Evolutionary conservation across 148 eudicot genomes (phyloP).

Genomic region (Arbutus unedo): DNA sequence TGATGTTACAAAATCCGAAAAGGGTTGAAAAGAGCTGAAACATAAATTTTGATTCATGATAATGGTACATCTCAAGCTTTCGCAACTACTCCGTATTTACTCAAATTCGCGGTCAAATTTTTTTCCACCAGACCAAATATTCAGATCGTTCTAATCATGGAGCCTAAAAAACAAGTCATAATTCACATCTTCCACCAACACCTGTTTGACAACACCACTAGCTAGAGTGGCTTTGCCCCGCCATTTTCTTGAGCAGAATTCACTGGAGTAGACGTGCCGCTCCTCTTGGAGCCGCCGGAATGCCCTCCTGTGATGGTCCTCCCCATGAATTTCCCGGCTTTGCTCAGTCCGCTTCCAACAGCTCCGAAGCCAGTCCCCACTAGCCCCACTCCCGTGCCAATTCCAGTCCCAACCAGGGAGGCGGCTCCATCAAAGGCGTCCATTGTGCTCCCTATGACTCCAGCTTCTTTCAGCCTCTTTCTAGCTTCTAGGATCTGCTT

Average conservation of each 20-base stretch:
- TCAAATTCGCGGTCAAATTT: not conserved
- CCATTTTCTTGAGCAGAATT: slow-evolving; percentile 58
- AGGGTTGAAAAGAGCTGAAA: not conserved
- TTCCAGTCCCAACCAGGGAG: slow-evolving; percentile 54
- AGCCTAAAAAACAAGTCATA: slow-evolving; percentile 5
- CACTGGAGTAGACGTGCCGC: slow-evolving; percentile 60
- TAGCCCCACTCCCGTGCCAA: slow-evolving; percentile 54
- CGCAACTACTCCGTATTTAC: not conserved
- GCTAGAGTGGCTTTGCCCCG: slow-evolving; percentile 40
- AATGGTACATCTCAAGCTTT: not conserved
- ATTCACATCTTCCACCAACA: not conserved
- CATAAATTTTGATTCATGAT: not conserved
- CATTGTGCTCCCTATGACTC: slow-evolving; percentile 86
- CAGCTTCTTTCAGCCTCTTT: slow-evolving; percentile 82
- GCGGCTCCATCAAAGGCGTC: slow-evolving; percentile 86
- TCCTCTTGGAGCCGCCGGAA: slow-evolving; percentile 36
- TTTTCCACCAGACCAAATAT: not conserved
- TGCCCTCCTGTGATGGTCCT: slow-evolving; percentile 54
- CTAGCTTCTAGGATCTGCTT: slow-evolving; percentile 67
- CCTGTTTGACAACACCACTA: not conserved
- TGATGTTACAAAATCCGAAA: not conserved
- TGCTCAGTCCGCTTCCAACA: slow-evolving; percentile 68
- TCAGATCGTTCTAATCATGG: not conserved
- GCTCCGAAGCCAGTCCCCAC: slow-evolving; percentile 71
- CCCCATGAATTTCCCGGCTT: slow-evolving; percentile 93